Conservation (phyloP, 441 rosid species). For the Flueggea neowawraea region DNA sequence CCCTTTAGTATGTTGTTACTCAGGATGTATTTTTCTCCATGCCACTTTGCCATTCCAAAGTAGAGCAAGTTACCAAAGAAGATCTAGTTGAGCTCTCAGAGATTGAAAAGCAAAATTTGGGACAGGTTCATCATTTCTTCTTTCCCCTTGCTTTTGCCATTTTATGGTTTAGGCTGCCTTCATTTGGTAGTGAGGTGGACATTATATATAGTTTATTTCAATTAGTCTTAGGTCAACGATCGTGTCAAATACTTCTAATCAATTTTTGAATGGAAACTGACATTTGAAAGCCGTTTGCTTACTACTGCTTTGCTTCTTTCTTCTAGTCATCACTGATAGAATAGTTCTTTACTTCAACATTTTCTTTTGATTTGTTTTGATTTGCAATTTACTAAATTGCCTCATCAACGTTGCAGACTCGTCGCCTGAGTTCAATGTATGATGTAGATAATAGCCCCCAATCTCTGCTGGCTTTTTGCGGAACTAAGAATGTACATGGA, state of each 20-base stretch:
- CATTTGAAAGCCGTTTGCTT: too few relatives aligned
- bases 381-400: constrained; percentile 14
- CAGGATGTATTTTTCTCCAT: constrained; percentile 83
- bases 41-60: constrained; percentile 92
- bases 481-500: constrained; percentile 68
- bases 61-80: constrained; percentile 75
- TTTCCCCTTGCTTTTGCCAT: constrained; percentile 8
- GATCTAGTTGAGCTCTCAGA: constrained; percentile 94
- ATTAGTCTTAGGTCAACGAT: background rate
- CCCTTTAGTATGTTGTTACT: constrained; percentile 15
- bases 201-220: background rate
- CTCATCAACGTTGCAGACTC: constrained; percentile 55
- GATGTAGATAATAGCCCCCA: constrained; percentile 80
- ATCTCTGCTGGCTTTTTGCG: constrained; percentile 76
- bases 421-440: constrained; percentile 44
- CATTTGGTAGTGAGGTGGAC: background rate
- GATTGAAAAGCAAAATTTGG: constrained; percentile 87
- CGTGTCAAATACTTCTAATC: background rate
- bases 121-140: constrained; percentile 68
- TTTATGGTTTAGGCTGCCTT: background rate
- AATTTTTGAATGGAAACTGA: too few relatives aligned
- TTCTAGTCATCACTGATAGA: too few relatives aligned
- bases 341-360: background rate
- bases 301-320: too few relatives aligned
- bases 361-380: background rate